Percentiles rank a stretch among this genome's conserved stretches.
phyloP scores from a whole-genome alignment of 176 grass and related monocot genomes.

The Oryza meridionalis region DNA sequence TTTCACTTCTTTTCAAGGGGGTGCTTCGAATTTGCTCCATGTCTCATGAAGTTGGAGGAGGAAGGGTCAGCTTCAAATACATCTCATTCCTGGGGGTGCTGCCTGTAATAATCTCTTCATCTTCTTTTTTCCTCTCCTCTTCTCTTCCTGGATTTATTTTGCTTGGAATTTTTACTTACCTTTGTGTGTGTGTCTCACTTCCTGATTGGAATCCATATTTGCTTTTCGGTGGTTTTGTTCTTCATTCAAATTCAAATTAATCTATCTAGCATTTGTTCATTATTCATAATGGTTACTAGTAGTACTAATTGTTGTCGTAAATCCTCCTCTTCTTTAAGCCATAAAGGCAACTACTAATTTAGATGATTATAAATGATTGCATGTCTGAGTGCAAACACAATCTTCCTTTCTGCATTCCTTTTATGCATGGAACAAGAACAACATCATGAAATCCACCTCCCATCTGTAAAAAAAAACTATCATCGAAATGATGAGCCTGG shows the following conservation, averaged over 20 bases:
- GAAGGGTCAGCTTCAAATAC: constrained; percentile 41
- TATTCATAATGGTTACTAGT: neutral
- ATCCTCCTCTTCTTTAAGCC: neutral
- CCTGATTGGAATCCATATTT: constrained; percentile 47
- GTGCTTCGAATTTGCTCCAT: constrained; percentile 37
- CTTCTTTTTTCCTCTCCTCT: neutral
- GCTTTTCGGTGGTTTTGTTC: constrained; percentile 13
- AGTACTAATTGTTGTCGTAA: neutral
- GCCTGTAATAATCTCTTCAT: constrained; percentile 53
- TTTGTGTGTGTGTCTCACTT: constrained; percentile 20
- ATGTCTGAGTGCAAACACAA: constrained; percentile 6
- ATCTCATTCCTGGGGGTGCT: constrained; percentile 37
- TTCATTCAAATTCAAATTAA: neutral
- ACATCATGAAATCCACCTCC: neutral
- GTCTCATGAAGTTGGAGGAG: constrained; percentile 3
- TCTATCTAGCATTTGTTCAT: neutral
- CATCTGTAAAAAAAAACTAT: neutral
- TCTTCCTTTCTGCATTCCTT: neutral
- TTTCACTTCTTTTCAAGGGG: constrained; percentile 41
- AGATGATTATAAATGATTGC: neutral
- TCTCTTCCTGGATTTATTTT: constrained; percentile 37
- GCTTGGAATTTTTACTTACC: constrained; percentile 30
- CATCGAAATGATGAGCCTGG: neutral
- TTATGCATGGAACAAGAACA: neutral
- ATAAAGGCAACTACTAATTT: neutral